Conservation (phyloP, 306 rosid species). For the Trichosanthes truncata region DNA sequence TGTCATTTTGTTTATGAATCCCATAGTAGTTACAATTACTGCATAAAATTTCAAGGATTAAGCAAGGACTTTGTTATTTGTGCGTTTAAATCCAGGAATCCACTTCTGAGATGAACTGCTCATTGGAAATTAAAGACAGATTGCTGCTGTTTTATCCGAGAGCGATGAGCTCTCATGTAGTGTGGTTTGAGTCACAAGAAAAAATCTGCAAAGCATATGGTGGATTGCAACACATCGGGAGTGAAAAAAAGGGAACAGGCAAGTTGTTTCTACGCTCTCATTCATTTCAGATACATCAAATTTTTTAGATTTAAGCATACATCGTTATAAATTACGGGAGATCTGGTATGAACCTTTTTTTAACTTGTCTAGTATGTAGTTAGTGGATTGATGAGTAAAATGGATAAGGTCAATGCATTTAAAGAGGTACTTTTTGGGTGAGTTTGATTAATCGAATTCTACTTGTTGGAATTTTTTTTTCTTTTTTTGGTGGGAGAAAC, state of each 20-base stretch:
- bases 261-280: conserved; percentile 21
- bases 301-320: neutral
- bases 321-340: neutral
- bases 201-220: conserved; percentile 48
- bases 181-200: conserved; percentile 59
- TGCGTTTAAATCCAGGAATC: conserved; percentile 37
- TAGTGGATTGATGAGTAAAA: too few relatives aligned
- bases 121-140: conserved; percentile 45
- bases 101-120: conserved; percentile 43
- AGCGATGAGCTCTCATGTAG: conserved; percentile 38
- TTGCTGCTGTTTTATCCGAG: conserved; percentile 48
- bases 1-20: neutral
- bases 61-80: neutral
- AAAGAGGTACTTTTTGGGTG: neutral
- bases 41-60: too few relatives aligned
- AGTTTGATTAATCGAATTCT: too few relatives aligned
- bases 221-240: conserved; percentile 43
- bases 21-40: too few relatives aligned
- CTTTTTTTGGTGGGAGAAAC: too few relatives aligned
- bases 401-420: too few relatives aligned
- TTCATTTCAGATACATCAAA: neutral
- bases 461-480: too few relatives aligned
- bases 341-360: too few relatives aligned
- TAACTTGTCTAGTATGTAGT: too few relatives aligned
- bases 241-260: conserved; percentile 67